A percentile compares a stretch with the other conserved stretches of the same genome.
Conservation (phyloP, 768 basidiomycete species). For the Mycena latifolia region DNA sequence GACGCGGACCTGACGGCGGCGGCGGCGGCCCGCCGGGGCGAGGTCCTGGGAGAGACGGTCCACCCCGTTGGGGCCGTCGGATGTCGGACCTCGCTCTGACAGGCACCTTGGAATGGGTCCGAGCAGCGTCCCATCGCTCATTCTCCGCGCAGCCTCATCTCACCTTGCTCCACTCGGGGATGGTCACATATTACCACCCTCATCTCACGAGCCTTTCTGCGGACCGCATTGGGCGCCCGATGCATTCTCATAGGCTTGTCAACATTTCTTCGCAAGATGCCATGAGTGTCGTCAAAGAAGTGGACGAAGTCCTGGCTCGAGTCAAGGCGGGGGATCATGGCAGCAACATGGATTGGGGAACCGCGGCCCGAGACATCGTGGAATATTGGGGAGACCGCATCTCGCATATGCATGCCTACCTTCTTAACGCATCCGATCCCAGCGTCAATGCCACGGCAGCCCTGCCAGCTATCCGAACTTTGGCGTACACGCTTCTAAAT, state of each 20-base stretch:
- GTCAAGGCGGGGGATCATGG: slow-evolving; percentile 13
- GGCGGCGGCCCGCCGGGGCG: slow-evolving; percentile 11
- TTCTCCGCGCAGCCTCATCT: slow-evolving; percentile 36
- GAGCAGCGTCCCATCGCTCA: slow-evolving; percentile 35
- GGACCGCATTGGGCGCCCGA: slow-evolving; percentile 32
- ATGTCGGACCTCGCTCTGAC: slow-evolving; percentile 33
- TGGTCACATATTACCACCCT: slow-evolving; percentile 40
- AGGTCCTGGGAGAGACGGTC: slow-evolving; percentile 18
- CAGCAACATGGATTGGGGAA: slow-evolving; percentile 33
- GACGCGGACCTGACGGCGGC: slow-evolving; percentile 26
- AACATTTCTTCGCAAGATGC: slow-evolving; percentile 38
- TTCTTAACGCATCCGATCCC: slow-evolving; percentile 32
- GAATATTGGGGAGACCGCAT: slow-evolving; percentile 38
- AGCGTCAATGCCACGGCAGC: slow-evolving; percentile 26
- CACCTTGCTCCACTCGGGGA: slow-evolving; percentile 26
- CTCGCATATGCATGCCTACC: slow-evolving; percentile 31
- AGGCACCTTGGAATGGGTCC: slow-evolving; percentile 36
- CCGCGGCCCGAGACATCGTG: slow-evolving; percentile 27
- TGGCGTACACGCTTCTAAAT: slow-evolving; percentile 36
- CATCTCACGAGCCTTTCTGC: slow-evolving; percentile 31
- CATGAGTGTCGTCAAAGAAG: slow-evolving; percentile 31
- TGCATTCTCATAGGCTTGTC: slow-evolving; percentile 32
- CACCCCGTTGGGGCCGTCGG: slow-evolving; percentile 19
- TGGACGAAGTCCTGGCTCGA: slow-evolving; percentile 31
- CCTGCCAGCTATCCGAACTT: slow-evolving; percentile 30